phyloP scores from a whole-genome alignment of 2,329 filamentous ascomycete species.

The Pyricularia pennisetigena region DNA sequence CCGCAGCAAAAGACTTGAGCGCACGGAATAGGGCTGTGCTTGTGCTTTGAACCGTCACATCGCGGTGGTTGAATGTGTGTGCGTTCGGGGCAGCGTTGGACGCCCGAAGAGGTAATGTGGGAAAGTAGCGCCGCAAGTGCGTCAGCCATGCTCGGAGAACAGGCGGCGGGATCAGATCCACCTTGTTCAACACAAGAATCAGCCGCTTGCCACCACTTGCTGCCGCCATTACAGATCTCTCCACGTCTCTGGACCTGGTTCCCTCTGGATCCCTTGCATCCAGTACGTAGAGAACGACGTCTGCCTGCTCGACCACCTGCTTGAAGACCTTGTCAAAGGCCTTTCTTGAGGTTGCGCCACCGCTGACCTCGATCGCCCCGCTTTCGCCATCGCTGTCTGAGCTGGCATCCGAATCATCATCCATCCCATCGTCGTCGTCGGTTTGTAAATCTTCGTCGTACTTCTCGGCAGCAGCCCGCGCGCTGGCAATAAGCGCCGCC shows the following conservation, averaged over 20 bases:
- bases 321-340: slow-evolving; percentile 97
- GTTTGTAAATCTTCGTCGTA: slow-evolving; percentile 59
- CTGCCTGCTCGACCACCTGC: slow-evolving; percentile 77
- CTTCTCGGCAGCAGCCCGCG: slow-evolving; percentile 64
- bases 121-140: slow-evolving; percentile 81
- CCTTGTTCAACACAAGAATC: slow-evolving; percentile 91
- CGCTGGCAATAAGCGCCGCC: slow-evolving; percentile 82
- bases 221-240: slow-evolving; percentile 84
- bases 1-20: slow-evolving; percentile 78
- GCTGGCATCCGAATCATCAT: slow-evolving; percentile 27
- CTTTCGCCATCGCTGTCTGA: slow-evolving; percentile 48
- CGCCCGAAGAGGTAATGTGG: slow-evolving; percentile 79
- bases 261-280: slow-evolving; percentile 88
- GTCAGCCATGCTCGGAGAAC: slow-evolving; percentile 78
- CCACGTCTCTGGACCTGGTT: slow-evolving; percentile 81
- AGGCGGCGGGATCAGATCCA: slow-evolving; percentile 75
- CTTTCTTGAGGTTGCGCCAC: slow-evolving; percentile 59
- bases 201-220: slow-evolving; percentile 66
- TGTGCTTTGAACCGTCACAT: slow-evolving; percentile 78
- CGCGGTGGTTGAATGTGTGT: slow-evolving; percentile 84
- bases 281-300: slow-evolving; percentile 87
- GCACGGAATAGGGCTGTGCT: slow-evolving; percentile 79
- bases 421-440: slow-evolving; percentile 43
- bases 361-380: slow-evolving; percentile 37
- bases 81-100: slow-evolving; percentile 76